phyloP scores from a whole-genome alignment of 176 grass and related monocot species.

The Elaeis guineensis region DNA sequence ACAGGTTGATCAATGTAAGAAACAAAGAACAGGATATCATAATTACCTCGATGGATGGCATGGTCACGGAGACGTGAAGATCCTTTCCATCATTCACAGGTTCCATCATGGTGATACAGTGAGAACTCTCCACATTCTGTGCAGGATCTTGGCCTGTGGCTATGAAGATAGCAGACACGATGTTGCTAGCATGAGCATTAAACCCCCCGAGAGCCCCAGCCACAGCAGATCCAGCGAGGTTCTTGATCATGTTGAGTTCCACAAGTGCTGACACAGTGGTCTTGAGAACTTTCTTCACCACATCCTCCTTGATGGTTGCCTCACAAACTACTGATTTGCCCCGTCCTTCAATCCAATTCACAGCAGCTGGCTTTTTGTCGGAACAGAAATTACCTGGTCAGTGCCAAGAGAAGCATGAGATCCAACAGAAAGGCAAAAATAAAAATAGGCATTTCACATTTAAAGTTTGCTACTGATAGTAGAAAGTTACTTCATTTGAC shows the following conservation, averaged over 20 bases:
- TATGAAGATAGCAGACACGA: conserved; percentile 86
- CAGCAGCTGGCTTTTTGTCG: conserved; percentile 84
- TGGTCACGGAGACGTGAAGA: conserved; percentile 93
- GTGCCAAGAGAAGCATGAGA: not conserved
- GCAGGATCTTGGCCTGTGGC: conserved; percentile 94
- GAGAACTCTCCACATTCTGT: conserved; percentile 93
- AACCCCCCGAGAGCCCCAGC: conserved; percentile 91
- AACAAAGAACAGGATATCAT: not conserved
- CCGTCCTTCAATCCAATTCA: conserved; percentile 95
- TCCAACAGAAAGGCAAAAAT: not conserved
- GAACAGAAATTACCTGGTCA: conserved; percentile 87
- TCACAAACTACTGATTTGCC: conserved; percentile 96
- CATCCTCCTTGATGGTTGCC: conserved; percentile 76
- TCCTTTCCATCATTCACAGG: conserved; percentile 71
- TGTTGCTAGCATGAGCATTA: conserved; percentile 92
- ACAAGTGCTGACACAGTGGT: conserved; percentile 75
- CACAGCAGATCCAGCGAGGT: conserved; percentile 81
- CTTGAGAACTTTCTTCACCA: conserved; percentile 90
- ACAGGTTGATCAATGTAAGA: no score
- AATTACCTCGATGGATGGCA: conserved; percentile 95
- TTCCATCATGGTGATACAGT: conserved; percentile 97
- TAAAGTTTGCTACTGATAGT: no score
- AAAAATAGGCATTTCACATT: no score
- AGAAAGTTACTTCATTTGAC: no score
- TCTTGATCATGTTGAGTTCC: conserved; percentile 92